These are phyloP conservation scores for Fusarium luffae DNA, from an alignment of 2,329 filamentous ascomycete genomes.

Conservation along the genomic window DNA sequence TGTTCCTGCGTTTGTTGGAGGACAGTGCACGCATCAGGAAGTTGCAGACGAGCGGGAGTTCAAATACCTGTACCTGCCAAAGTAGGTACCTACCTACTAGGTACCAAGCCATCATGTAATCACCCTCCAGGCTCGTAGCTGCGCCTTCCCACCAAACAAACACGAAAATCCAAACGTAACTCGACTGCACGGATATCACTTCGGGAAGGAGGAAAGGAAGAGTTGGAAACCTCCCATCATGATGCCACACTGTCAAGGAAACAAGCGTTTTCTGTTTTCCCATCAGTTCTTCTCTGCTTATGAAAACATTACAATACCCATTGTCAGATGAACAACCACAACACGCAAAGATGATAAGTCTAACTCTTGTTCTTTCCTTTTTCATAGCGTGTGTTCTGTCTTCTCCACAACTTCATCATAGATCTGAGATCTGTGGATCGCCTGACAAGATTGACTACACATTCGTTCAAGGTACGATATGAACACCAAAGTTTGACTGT, in stretches of 20 bases:
- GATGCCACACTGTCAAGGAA: not conserved
- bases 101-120: not conserved
- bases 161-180: too few relatives aligned
- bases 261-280: not conserved
- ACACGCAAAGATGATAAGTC: not conserved
- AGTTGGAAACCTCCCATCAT: too few relatives aligned
- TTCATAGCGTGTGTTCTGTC: not conserved
- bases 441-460: slow-evolving; percentile 25
- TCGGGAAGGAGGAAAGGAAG: not conserved
- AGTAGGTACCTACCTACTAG: not conserved
- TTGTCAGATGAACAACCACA: not conserved
- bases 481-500: not conserved
- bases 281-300: not conserved
- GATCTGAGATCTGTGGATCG: not conserved
- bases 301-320: not conserved
- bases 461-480: slow-evolving; percentile 16
- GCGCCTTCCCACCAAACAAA: not conserved
- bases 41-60: not conserved
- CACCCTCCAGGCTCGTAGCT: not conserved
- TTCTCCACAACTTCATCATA: not conserved
- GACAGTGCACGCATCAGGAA: not conserved
- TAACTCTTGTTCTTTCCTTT: not conserved
- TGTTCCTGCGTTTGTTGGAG: not conserved
- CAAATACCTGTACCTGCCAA: not conserved
- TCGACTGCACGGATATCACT: too few relatives aligned